Percentiles rank a stretch among this genome's conserved stretches.
Evolutionary conservation across 371 early-diverging fungal genomes (phyloP).

Genomic region (Mucor racemosus): DNA sequence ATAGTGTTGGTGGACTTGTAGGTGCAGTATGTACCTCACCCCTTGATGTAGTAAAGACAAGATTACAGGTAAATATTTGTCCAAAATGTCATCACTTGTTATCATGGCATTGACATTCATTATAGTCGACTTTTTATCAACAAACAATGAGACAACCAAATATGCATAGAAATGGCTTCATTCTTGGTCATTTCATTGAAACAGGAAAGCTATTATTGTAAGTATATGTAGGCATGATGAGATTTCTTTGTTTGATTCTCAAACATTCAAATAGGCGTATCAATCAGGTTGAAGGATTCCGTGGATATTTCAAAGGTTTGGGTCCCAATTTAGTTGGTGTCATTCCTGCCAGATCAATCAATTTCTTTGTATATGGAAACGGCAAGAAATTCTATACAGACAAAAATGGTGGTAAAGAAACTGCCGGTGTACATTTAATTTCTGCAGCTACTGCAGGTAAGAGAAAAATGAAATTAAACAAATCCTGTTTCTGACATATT

Average conservation of each 20-base stretch:
- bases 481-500: not conserved
- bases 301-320: conserved; percentile 91
- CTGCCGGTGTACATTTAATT: conserved; percentile 75
- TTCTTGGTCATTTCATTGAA: conserved; percentile 57
- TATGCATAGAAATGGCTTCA: conserved; percentile 14
- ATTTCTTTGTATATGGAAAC: conserved; percentile 90
- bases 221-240: conserved; percentile 1
- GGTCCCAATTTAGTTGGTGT: conserved; percentile 95
- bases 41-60: conserved; percentile 89
- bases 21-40: conserved; percentile 89
- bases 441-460: conserved; percentile 87
- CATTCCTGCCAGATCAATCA: conserved; percentile 91
- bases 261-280: conserved; percentile 57
- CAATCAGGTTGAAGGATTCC: conserved; percentile 80
- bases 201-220: conserved; percentile 60
- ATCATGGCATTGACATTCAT: not conserved
- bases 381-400: conserved; percentile 82
- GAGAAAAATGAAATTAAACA: conserved; percentile 1
- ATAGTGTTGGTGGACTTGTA: conserved; percentile 68
- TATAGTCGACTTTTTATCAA: conserved; percentile 37
- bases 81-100: not conserved
- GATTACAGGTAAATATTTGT: conserved; percentile 70
- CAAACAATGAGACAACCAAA: conserved; percentile 25
- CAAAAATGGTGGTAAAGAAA: conserved; percentile 80
- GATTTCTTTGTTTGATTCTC: not conserved